These are phyloP conservation scores for Penicillium fuscoglaucum DNA, from an alignment of 2,329 filamentous ascomycete species.

Conservation along the genomic window DNA sequence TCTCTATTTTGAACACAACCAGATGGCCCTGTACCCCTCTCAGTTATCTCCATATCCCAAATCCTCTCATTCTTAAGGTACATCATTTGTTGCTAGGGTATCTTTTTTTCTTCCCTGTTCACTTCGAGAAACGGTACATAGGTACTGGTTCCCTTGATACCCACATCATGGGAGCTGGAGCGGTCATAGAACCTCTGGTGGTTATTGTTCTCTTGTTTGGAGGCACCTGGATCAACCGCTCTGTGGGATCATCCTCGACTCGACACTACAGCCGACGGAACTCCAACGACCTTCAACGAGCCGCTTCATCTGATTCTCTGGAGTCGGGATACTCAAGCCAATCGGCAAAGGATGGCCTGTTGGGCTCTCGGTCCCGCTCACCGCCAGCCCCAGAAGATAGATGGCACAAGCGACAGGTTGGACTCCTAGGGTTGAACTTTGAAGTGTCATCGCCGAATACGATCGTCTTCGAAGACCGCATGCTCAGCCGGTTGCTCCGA, in stretches of 20 bases:
- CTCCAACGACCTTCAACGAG: constrained; percentile 23
- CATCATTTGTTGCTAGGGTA: background rate
- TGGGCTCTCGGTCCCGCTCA: constrained; percentile 33
- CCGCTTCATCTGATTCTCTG: constrained; percentile 38
- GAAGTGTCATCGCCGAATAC: constrained; percentile 63
- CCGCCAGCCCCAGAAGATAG: constrained; percentile 45
- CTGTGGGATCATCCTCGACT: constrained; percentile 19
- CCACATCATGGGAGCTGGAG: constrained; percentile 54
- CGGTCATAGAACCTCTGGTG: constrained; percentile 61
- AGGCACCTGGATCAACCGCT: constrained; percentile 63
- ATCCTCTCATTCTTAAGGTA: background rate
- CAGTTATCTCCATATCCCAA: background rate
- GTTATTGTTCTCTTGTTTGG: constrained; percentile 61
- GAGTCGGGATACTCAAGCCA: constrained; percentile 46
- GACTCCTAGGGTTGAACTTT: constrained; percentile 48
- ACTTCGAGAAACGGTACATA: background rate
- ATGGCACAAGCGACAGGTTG: constrained; percentile 54
- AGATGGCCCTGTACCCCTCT: background rate
- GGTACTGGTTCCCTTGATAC: background rate
- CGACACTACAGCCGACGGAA: constrained; percentile 21
- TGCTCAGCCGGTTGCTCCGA: constrained; percentile 63
- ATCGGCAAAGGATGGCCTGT: constrained; percentile 37
- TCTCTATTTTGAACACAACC: background rate
- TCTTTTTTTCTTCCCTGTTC: background rate
- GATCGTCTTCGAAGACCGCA: constrained; percentile 57